Base-by-base conservation (phyloP, 2,329 filamentous ascomycete genomes). In the Hysterium pulicare region DNA sequence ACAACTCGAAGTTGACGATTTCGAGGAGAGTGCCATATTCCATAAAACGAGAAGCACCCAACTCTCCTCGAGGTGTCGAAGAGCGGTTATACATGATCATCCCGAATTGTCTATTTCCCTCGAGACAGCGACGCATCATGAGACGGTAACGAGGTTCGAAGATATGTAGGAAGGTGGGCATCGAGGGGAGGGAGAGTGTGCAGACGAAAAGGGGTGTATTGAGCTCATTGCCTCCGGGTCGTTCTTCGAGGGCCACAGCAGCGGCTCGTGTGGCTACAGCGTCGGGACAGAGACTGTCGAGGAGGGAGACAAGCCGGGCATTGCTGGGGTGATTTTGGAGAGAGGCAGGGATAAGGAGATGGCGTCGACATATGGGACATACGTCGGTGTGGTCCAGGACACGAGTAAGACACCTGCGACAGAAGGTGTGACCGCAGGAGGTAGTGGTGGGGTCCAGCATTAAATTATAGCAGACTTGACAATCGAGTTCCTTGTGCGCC, bases 101-200 rank as follows among this genome's bases (percentile, higher is more conserved):
- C 19, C 90, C 90, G 58, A 96, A 95, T 19, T 81, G 86, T 11
- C 80, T 74, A 46, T 85, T 80, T 0, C 82, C 81, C 48, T 90
- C 84, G 40, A 94, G 71, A 0, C 82, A 85, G 26, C 89, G 80
- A 35, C 85, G 78, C 28, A 95, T 84, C 88, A 95, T 93, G n/a
- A 93, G 74, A 6, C 88, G 81, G 61, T 95, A 95, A 5, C 87
- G 79, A n/a, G 87, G 87, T 62, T 95, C 90, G 59, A 95, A 95
- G n/a, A 96, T 80, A 55, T 94, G 87, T 3, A 95, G 71, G 53
- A 93, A 93, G 0, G 87, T 90, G 0, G 73, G 88, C 80, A 91
- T 89, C 2, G 77, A 74, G 1, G 90, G 90, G 53, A 93, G 91
- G 0, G 87, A 79, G 7, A 94, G 68, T 0, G 88, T 89, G 66